Evolutionary conservation across 257 asterid genomes (phyloP).

Genomic region (Solanum chiquidenum): DNA sequence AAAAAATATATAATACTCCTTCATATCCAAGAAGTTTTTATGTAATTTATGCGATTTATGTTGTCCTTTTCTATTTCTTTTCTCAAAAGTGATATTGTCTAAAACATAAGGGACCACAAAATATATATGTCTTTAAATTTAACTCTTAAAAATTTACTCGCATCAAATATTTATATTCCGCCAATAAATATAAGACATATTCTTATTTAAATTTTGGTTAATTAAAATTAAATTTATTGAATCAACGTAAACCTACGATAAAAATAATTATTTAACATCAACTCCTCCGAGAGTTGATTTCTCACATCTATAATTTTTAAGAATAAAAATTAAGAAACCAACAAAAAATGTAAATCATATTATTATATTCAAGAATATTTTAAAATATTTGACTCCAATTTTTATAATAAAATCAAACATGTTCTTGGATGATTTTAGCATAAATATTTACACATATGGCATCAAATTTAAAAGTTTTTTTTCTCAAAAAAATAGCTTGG

Average conservation of each 20-base stretch:
- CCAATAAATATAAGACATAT: not conserved
- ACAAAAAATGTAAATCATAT: not conserved
- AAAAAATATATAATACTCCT: not conserved
- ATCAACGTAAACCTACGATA: not conserved
- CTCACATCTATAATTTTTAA: not conserved
- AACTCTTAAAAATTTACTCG: not conserved
- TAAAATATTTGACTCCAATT: not conserved
- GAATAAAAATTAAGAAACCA: not conserved
- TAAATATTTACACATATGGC: not conserved
- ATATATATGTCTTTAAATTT: not conserved
- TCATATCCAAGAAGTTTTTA: not conserved
- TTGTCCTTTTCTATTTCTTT: not conserved
- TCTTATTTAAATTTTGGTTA: not conserved
- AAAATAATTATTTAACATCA: not conserved
- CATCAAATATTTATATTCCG: not conserved
- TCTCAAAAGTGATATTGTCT: not conserved
- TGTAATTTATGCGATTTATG: not conserved
- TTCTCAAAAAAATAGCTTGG: not conserved
- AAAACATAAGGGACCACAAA: not conserved
- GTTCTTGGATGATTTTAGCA: not conserved
- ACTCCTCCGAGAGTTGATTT: not conserved
- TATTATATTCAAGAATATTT: not conserved
- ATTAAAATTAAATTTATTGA: not conserved
- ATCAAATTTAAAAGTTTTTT: not conserved
- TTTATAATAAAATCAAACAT: too few species aligned